Base-by-base conservation (phyloP, 768 basidiomycete genomes). In the Lactarius pseudohatsudake region DNA sequence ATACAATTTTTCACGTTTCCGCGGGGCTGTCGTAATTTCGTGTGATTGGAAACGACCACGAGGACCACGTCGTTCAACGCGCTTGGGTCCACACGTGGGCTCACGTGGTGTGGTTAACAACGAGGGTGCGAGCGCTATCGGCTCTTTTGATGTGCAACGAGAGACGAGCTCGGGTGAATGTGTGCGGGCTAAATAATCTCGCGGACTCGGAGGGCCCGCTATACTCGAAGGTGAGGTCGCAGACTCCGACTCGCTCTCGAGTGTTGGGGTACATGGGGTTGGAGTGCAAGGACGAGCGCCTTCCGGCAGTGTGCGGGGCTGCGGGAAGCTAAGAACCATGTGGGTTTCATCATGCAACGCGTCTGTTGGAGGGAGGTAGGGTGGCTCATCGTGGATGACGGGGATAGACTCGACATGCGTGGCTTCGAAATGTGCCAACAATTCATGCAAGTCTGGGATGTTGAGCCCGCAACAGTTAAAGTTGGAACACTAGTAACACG, bases 391-490 rank as follows among this genome's bases (percentile, higher is more conserved):
- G 22, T 62, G 32, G 50, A 66, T 20, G 41, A 64, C 26, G 10
- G 65, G 61, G 26, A 60, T 59, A 5, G 64, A 70, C 47, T 78
- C 74, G 55, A 79, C 81, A 63, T 79, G 79, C 8, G 74, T 69
- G 69, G 79, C 78, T 68, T 84, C 83, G 59, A 82, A 81, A 67
- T 85, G 85, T 68, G 82, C 81, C 61, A 85, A 75, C 22, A 84
- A 77, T 45, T 78, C 79, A 70, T 85, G 84, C 45, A 84, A 75
- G 74, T 83, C 81, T 6, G 78, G 70, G 36, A 84, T 79, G 26
- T 75, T 72, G 54, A 78, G 74, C 50, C 79, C 80, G 69, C 84
- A 84, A 69, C 85, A 84, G 38, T 76, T 77, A 71, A 81, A 84
- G 75, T 84, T 75, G 45, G 77, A 75, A 66, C 80, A 81, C 78